These are phyloP conservation scores for Aureobasidium sp. DNA, from an alignment of 2,329 filamentous ascomycete genomes.

Conservation along the genomic window DNA sequence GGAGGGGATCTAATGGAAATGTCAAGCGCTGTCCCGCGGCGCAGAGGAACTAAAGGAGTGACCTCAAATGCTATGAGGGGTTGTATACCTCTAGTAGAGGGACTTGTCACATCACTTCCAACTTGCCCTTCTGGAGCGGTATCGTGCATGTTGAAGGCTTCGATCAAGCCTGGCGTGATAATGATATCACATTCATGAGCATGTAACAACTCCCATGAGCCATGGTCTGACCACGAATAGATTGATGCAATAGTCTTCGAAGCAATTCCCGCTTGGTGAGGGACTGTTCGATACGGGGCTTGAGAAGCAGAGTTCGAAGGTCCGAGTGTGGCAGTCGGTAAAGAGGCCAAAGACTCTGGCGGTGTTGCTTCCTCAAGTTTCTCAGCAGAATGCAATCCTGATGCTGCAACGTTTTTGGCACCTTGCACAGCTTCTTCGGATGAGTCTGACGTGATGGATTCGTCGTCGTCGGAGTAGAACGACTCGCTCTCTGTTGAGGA, in stretches of 20 bases:
- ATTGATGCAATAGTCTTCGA: constrained; percentile 52
- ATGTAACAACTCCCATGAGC: constrained; percentile 54
- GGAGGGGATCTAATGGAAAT: constrained; percentile 89
- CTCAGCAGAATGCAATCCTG: constrained; percentile 17
- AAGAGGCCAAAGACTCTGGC: constrained; percentile 24
- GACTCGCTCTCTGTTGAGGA: constrained; percentile 53
- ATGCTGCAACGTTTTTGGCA: constrained; percentile 22
- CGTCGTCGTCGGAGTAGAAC: constrained; percentile 44
- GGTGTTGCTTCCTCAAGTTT: constrained; percentile 29
- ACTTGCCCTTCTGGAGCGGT: constrained; percentile 35
- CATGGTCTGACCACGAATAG: constrained; percentile 58
- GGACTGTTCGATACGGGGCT: constrained; percentile 54
- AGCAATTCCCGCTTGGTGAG: constrained; percentile 39
- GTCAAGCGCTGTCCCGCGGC: constrained; percentile 85
- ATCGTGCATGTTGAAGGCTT: constrained; percentile 52
- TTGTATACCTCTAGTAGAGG: constrained; percentile 32
- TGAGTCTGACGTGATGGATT: constrained; percentile 41
- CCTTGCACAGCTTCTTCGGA: constrained; percentile 41
- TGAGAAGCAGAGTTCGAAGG: constrained; percentile 81
- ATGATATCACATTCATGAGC: constrained; percentile 57
- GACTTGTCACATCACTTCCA: constrained; percentile 35
- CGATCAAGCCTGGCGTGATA: constrained; percentile 57
- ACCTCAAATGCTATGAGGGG: constrained; percentile 70
- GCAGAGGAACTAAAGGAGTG: constrained; percentile 82
- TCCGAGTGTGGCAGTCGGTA: constrained; percentile 51